Evolutionary conservation across 148 eudicot genomes (phyloP), one percentile per base, ranked within the genome.

Genomic region (Cornus florida): DNA sequence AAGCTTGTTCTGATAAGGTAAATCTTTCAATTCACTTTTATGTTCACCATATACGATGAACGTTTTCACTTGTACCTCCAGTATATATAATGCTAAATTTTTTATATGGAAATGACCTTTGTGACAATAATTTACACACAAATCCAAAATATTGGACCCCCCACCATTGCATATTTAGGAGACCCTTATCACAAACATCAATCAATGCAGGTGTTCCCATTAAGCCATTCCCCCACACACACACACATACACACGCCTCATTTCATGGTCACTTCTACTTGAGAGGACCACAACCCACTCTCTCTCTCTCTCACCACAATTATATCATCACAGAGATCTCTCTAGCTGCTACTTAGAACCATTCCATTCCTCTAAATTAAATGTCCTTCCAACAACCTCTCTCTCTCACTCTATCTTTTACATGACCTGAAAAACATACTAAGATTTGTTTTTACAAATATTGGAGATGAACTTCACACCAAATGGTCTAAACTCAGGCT

Each of bases 201-300:
- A 24, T 65, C 31, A 75, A 66, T 24, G 70, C 59, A 66, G 71
- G 78, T 66, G 71, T 43, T 75, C 6, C 53, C 32, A 10, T 12
- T 22, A 38, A 12, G 8, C 17, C 69, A 33, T 22, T 65, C 70
- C 12, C 7, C 1, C 28, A 28, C 28, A 28, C 28, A 28, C 28
- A 28, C 28, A 28, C 28, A 28, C 28, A 28, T 1, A 11, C 31
- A 43, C 48, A 43, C 48, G 59, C 56, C 69, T 6, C n/a, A 28
- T 16, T 14, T 22, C 77, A 7, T 9, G 14, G 12, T 9, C 64
- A 22, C 3, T n/a, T 17, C 5, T 38, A n/a, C 32, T 62, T 38
- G 50, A 60, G 6, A 33, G 69, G 69, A 22, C 70, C 71, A 75
- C 70, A 24, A 62, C 66, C 17, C 57, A 23, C 56, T 8, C 57